Evolutionary conservation across 257 asterid genomes (phyloP).

Genomic region (Scutellaria barbata): DNA sequence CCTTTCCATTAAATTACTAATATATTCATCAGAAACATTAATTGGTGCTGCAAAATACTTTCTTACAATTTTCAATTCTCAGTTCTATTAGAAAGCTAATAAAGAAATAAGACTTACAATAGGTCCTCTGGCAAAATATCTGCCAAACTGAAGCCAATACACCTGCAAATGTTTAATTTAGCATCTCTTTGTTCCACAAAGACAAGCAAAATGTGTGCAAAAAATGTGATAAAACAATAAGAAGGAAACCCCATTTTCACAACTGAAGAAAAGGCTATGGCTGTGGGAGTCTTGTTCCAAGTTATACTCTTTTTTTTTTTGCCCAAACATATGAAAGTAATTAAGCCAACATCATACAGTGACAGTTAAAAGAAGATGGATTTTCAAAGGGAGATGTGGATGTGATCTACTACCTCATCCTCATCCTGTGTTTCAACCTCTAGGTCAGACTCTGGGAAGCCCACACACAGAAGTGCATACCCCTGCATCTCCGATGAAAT

Average conservation of each 20-base stretch:
- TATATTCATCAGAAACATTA: not conserved
- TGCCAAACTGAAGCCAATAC: conserved; percentile 97
- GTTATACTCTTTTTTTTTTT: conserved; percentile 2
- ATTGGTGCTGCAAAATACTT: not conserved
- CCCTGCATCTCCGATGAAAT: conserved; percentile 61
- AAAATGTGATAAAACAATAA: not conserved
- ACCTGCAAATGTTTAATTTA: conserved; percentile 61
- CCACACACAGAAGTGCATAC: conserved; percentile 98
- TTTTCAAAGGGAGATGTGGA: not conserved
- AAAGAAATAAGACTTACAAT: conserved; percentile 58
- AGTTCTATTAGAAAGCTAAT: not conserved
- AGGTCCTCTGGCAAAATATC: conserved; percentile 98
- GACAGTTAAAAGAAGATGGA: not conserved
- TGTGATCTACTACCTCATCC: conserved; percentile 74
- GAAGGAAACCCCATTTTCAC: not conserved
- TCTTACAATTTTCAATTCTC: not conserved
- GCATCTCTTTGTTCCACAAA: conserved; percentile 14
- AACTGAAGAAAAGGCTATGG: not conserved
- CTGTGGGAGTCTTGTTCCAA: not conserved
- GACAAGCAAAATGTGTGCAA: not conserved
- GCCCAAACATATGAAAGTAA: conserved; percentile 4
- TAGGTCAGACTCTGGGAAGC: conserved; percentile 91
- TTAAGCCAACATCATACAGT: conserved; percentile 17
- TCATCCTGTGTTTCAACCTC: conserved; percentile 99
- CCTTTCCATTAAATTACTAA: not conserved